A percentile compares a stretch with the other conserved stretches of the same genome.
Conservation (phyloP, 225 moss, liverwort and hornwort species). For the Pleurozium schreberi region DNA sequence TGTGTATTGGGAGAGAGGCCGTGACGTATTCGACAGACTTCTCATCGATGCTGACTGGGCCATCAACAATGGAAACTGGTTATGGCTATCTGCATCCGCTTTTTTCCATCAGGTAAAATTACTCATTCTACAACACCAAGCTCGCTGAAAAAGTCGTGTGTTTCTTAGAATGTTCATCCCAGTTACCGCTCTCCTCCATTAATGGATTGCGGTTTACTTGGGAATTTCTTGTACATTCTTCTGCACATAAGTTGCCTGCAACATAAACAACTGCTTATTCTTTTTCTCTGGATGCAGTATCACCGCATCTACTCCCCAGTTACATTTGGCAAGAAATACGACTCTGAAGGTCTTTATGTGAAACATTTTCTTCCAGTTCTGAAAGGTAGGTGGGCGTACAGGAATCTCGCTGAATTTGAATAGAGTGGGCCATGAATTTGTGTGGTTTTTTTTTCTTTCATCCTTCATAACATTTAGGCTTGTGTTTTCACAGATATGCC, state of each 20-base stretch:
- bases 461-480: not conserved
- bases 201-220: not conserved
- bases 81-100: slow-evolving; percentile 96
- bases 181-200: not conserved
- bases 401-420: not conserved
- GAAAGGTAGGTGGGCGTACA: slow-evolving; percentile 36
- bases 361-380: slow-evolving; percentile 78
- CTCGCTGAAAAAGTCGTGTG: not conserved
- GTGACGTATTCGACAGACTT: slow-evolving; percentile 94
- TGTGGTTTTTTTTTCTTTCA: not conserved
- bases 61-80: slow-evolving; percentile 94
- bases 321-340: slow-evolving; percentile 84
- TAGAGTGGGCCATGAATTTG: not conserved
- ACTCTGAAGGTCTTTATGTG: slow-evolving; percentile 80
- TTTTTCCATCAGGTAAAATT: slow-evolving; percentile 69
- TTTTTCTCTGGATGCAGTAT: slow-evolving; percentile 47
- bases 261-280: not conserved
- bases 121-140: not conserved
- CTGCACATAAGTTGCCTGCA: not conserved
- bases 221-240: not conserved
- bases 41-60: slow-evolving; percentile 94
- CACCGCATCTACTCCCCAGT: slow-evolving; percentile 94
- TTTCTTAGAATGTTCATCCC: not conserved
- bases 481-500: slow-evolving; percentile 61
- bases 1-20: slow-evolving; percentile 95